Base-by-base conservation (phyloP, 2,329 filamentous ascomycete genomes). In the Hymenoscyphus occultus region DNA sequence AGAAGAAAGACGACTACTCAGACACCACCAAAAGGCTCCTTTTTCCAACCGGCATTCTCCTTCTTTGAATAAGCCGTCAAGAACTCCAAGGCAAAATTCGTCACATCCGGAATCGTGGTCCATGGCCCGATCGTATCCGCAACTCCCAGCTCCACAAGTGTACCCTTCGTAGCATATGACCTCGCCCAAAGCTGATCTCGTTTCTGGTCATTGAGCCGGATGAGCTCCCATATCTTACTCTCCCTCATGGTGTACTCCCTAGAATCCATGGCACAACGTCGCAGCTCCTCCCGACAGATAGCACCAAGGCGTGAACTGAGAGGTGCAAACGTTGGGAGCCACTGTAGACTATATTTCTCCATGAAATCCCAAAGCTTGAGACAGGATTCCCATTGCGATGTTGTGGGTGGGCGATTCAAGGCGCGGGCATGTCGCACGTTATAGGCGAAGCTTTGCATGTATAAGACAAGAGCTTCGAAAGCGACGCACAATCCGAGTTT, bases 361-460 rank as follows among this genome's bases (percentile, higher is more conserved):
- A 82, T 77, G 57, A 79, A 80, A 35, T 77, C 75, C 77, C 80
- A 80, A 63, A 82, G 81, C 22, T 77, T 75, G 16, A 82, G 72
- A 31, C 82, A 80, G 28, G 78, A 79, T 32, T 78, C 74, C 82
- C 82, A 84, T 45, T 74, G 76, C 1, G 76, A 73, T 13, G 77
- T 78, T 60, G 78, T 76, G 13, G 56, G 59, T 6, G 63, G 35
- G 19, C 54, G 51, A 16, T 68, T 57, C 9, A 57, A 63, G 3
- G 66, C 58, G 45, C 62, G 62, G 9, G 56, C 32, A 1, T 57
- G 51, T 1, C 67, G 68, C 19, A 67, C 68, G n/a, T 61, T 59
- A 7, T 62, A 48, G n/a, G 69, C 61, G 48, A 73, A 76, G 3
- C 66, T 67, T 9, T 66, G 70, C 69, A 76, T 75, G 62, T 75